phyloP scores from a whole-genome alignment of 2,329 filamentous ascomycete species.

The Colletotrichum spaethianum region DNA sequence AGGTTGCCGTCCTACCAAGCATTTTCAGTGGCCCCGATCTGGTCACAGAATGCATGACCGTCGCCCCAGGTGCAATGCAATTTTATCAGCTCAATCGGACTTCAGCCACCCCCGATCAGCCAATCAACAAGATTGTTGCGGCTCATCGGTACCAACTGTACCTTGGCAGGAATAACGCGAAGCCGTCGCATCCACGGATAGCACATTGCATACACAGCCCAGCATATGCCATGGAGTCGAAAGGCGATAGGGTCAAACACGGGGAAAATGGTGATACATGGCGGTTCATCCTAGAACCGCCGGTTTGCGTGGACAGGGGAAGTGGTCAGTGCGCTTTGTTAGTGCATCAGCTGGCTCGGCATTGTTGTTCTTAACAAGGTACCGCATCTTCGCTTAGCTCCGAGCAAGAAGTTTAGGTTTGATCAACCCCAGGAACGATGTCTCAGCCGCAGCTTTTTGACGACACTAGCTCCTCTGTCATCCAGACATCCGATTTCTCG shows the following conservation, averaged over 20 bases:
- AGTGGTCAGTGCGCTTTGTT: conserved; percentile 18
- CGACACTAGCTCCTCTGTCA: conserved; percentile 29
- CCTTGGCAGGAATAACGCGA: background rate
- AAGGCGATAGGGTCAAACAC: conserved; percentile 35
- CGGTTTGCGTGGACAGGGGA: conserved; percentile 25
- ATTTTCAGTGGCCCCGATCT: background rate
- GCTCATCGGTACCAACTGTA: background rate
- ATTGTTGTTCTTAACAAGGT: background rate
- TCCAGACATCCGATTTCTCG: conserved; percentile 22
- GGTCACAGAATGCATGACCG: background rate
- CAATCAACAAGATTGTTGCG: background rate
- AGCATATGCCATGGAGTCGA: background rate
- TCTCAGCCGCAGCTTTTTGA: conserved; percentile 41
- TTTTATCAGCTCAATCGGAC: background rate
- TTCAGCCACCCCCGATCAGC: background rate
- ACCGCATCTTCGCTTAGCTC: conserved; percentile 17
- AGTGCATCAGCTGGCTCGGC: background rate
- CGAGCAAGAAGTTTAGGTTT: conserved; percentile 42
- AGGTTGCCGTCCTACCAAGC: background rate
- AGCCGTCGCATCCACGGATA: background rate
- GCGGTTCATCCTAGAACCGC: conserved; percentile 28
- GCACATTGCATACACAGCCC: background rate
- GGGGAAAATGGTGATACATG: conserved; percentile 38
- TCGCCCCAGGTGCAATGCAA: background rate
- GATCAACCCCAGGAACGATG: conserved; percentile 42